phyloP scores from a whole-genome alignment of 805 yeast genomes.

The Lachancea waltii region DNA sequence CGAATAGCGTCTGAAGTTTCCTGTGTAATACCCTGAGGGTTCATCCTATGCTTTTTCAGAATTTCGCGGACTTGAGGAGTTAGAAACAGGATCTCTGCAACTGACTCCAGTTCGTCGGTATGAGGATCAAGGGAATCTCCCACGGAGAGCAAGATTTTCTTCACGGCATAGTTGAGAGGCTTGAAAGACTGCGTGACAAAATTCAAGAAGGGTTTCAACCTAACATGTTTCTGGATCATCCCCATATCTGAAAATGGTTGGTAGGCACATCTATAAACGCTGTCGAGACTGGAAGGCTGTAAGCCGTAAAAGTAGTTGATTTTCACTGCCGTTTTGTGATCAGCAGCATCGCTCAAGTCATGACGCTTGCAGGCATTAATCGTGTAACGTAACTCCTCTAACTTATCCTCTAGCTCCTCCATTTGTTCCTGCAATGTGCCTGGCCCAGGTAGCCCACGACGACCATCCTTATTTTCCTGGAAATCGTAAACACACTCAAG shows the following conservation, averaged over 20 bases:
- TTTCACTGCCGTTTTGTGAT: neutral
- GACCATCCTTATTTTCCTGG: neutral
- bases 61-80: conserved; percentile 7
- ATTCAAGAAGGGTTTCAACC: conserved; percentile 8
- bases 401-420: conserved; percentile 6
- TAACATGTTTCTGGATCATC: conserved; percentile 5
- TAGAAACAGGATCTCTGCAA: conserved; percentile 5
- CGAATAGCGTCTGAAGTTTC: conserved; percentile 4
- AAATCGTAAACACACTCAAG: conserved; percentile 7
- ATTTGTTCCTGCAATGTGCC: conserved; percentile 4
- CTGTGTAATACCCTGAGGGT: conserved; percentile 1
- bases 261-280: conserved; percentile 4
- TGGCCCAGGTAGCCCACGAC: neutral
- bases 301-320: conserved; percentile 6
- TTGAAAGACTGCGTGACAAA: conserved; percentile 8
- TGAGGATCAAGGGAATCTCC: conserved; percentile 3
- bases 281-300: conserved; percentile 1
- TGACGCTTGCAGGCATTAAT: neutral
- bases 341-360: neutral
- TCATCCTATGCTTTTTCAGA: conserved; percentile 4
- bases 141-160: conserved; percentile 5
- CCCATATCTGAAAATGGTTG: conserved; percentile 10
- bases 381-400: conserved; percentile 1
- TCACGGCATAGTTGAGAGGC: conserved; percentile 7
- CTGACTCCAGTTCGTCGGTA: conserved; percentile 7